Conservation (phyloP, 2,329 filamentous ascomycete species). For the Phialemonium atrogriseum region DNA sequence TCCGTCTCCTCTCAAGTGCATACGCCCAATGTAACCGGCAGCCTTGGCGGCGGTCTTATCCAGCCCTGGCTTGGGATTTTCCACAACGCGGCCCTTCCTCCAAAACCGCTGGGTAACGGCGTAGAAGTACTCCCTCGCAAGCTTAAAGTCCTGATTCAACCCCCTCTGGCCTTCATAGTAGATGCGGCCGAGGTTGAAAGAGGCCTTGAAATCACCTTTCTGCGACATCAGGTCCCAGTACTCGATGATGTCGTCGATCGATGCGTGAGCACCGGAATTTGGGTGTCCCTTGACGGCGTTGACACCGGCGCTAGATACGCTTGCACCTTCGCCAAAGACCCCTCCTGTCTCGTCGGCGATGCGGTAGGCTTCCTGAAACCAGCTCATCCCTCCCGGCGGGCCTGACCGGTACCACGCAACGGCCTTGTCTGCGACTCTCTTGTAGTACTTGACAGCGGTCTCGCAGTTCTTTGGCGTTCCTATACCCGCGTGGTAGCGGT, state of each 20-base stretch:
- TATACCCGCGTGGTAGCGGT: constrained; percentile 77
- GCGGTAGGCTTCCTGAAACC: constrained; percentile 71
- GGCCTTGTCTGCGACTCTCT: constrained; percentile 85
- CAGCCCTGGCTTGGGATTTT: constrained; percentile 59
- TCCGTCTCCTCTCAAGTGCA: constrained; percentile 84
- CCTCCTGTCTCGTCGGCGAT: constrained; percentile 88
- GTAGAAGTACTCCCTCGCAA: constrained; percentile 74
- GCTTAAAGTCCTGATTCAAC: constrained; percentile 62
- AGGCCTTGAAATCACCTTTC: constrained; percentile 82
- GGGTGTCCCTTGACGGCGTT: constrained; percentile 68
- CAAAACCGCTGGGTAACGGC: constrained; percentile 75
- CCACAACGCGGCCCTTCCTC: constrained; percentile 63
- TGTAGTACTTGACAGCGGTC: constrained; percentile 79
- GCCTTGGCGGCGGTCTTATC: constrained; percentile 77
- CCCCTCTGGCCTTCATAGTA: constrained; percentile 81
- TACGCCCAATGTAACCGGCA: constrained; percentile 78
- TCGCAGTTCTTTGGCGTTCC: constrained; percentile 82
- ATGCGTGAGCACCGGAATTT: constrained; percentile 73
- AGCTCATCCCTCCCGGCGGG: constrained; percentile 75
- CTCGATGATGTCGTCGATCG: constrained; percentile 88
- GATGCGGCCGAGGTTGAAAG: constrained; percentile 75
- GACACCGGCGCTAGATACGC: constrained; percentile 75
- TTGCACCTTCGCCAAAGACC: constrained; percentile 92
- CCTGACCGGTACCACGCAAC: constrained; percentile 82
- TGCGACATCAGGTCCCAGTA: constrained; percentile 86